Evolutionary conservation across 2,329 filamentous ascomycete species (phyloP), one percentile per base, ranked within the genome.

Genomic region (Aspergillus chevalieri): DNA sequence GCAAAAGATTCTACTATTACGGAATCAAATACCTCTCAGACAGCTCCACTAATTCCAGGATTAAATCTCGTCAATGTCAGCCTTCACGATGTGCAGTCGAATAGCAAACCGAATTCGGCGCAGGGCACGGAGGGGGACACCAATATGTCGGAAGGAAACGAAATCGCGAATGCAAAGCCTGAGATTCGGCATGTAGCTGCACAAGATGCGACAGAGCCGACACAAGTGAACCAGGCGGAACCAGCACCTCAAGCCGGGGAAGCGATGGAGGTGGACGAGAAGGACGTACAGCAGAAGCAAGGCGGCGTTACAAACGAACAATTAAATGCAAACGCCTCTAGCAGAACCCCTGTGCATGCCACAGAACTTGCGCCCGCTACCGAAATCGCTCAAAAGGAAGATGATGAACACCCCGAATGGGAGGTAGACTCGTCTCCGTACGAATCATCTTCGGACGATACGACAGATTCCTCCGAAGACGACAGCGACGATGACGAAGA

Each of bases 361-460:
- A 34, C 45, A n/a, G 49, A 41, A 21, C 42, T 22, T 43, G 47
- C 38, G 17, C 38, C 52, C 34, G 41, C 39, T 4, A 50, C 49
- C 33, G 51, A 53, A 19, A 47, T 50, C 15, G 45, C 52, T 10
- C 50, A 54, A 33, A 44, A 22, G 7, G 56, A 57, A 47, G 72
- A 68, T 28, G 72, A 75, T 43, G 69, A 75, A 47, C 76, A 86
- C 42, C 84, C 86, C 3, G 91, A 96, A 67, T 97, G 89, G 88
- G 89, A 95, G 64, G 74, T 78, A 6, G 87, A 92, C 61, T 90
- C 86, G 1, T 88, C 85, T 0, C 86, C 86, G 0, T 86, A 86
- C 62, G 82, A 84, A 61, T 87, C 85, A 5, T 87, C 74, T 10
- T 72, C 70, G 21, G 73, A 73, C 45, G 78, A 82, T 56, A 79